Base-by-base conservation (phyloP, 2,329 filamentous ascomycete genomes). In the Fusarium lateritium region DNA sequence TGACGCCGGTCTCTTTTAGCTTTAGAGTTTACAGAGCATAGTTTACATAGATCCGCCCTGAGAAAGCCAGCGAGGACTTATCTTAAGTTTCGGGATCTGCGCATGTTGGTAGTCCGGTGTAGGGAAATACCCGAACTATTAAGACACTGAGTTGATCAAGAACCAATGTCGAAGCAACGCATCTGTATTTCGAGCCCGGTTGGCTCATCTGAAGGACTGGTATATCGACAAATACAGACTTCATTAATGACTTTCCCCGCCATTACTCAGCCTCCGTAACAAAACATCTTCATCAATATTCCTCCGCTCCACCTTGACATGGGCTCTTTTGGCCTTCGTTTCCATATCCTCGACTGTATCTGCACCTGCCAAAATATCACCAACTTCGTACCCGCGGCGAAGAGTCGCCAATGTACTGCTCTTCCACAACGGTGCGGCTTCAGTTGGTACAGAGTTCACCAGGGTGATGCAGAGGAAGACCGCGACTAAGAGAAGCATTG, bases 331-430 rank as follows among this genome's bases (percentile, higher is more conserved):
- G 7, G 61, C 61, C 3, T 28, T 33, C 15, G 28, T 33, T 17
- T 64, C 56, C 61, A 61, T 64, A 8, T 33, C 19, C 38, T 46
- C 61, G 19, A 61, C 36, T 3, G 61, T 64, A 15, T 60, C 33
- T 5, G 56, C 39, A 5, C 42, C n/a, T 1, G 24, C 50, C 21
- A 64, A 10, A 2, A 64, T 15, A n/a, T 43, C 50, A 5, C 60
- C 61, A 3, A 60, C 39, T 13, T 50, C 43, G 14, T 60, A 45
- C 2, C 56, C 56, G 19, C 43, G 56, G 6, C 56, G 56, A 11
- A 64, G 54, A 9, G 56, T 64, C 6, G 43, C 56, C 19, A 64
- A 11, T 8, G 61, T 33, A 17, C 61, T 64, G 2, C 21, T 64
- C 9, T 55, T 33, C 2, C 43, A 50, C 26, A 56, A 4, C 9